These are phyloP conservation scores for Solanum virginianum DNA, from an alignment of 257 asterid species.

Conservation along the genomic window DNA sequence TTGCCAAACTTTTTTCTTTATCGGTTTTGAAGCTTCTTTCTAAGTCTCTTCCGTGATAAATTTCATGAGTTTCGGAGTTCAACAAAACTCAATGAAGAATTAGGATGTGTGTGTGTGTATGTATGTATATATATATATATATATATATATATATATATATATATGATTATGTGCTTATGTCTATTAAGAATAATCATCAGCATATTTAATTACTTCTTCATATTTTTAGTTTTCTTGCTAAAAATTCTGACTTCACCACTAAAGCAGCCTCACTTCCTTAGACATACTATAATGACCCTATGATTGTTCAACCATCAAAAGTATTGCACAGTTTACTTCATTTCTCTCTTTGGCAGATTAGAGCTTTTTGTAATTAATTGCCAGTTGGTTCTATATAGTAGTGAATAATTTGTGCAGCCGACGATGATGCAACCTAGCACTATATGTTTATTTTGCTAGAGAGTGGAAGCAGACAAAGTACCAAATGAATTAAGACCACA, in stretches of 20 bases:
- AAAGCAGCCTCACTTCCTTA: neutral
- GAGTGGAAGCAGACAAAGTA: neutral
- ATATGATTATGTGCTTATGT: too few species aligned
- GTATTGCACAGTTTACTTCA: neutral
- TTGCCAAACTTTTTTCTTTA: neutral
- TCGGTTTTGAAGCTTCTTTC: neutral
- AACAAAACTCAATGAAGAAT: neutral
- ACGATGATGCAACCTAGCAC: neutral
- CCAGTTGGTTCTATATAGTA: neutral
- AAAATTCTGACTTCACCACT: too few species aligned
- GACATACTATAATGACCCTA: neutral
- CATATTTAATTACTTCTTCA: too few species aligned
- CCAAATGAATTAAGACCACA: neutral
- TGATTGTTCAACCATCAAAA: neutral
- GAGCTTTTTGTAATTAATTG: neutral
- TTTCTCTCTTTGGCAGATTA: neutral
- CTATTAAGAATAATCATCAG: too few species aligned
- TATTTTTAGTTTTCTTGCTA: too few species aligned
- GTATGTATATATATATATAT: too few species aligned
- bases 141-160: too few species aligned
- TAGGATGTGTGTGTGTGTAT: too few species aligned
- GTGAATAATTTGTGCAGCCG: neutral
- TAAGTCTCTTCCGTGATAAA: neutral
- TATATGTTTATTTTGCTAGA: neutral
- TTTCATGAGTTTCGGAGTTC: neutral